These are phyloP conservation scores for Trametes sanguinea DNA, from an alignment of 768 basidiomycete species.

Conservation along the genomic window DNA sequence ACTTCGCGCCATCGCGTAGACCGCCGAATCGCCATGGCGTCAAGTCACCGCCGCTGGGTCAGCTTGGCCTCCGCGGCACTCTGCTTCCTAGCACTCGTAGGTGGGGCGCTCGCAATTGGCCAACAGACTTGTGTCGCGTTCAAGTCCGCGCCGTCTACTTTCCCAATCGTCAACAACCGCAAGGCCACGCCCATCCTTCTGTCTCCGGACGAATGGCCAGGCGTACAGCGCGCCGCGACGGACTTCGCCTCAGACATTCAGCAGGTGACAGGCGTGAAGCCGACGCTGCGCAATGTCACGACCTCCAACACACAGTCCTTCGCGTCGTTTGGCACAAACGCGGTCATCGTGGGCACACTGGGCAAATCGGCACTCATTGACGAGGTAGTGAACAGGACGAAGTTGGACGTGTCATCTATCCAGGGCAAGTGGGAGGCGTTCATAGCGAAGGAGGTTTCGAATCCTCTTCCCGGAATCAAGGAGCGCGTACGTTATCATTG, in stretches of 20 bases:
- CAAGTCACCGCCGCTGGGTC: slow-evolving; percentile 7
- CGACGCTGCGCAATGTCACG: slow-evolving; percentile 52
- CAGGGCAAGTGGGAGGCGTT: slow-evolving; percentile 71
- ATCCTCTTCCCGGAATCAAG: slow-evolving; percentile 57
- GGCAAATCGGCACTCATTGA: slow-evolving; percentile 57
- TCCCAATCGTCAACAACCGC: slow-evolving; percentile 48
- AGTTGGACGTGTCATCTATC: slow-evolving; percentile 56
- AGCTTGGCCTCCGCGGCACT: slow-evolving; percentile 13
- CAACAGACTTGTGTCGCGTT: slow-evolving; percentile 52
- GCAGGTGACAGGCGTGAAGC: slow-evolving; percentile 56
- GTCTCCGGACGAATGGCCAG: slow-evolving; percentile 61
- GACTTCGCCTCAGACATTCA: slow-evolving; percentile 66
- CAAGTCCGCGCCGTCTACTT: slow-evolving; percentile 34
- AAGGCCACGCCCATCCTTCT: slow-evolving; percentile 51
- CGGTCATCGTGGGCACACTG: slow-evolving; percentile 67
- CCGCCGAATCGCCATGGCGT: neutral
- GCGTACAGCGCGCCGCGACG: slow-evolving; percentile 59
- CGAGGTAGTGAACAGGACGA: slow-evolving; percentile 51
- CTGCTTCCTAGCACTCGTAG: slow-evolving; percentile 21
- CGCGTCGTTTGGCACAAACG: slow-evolving; percentile 27
- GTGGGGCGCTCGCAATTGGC: slow-evolving; percentile 44
- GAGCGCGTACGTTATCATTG: slow-evolving; percentile 67
- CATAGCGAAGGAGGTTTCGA: slow-evolving; percentile 50
- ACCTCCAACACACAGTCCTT: slow-evolving; percentile 29
- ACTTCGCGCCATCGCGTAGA: neutral